Evolutionary conservation across 2,329 filamentous ascomycete genomes (phyloP), one percentile per base, ranked within the genome.

Genomic region (Fusarium dimerum): DNA sequence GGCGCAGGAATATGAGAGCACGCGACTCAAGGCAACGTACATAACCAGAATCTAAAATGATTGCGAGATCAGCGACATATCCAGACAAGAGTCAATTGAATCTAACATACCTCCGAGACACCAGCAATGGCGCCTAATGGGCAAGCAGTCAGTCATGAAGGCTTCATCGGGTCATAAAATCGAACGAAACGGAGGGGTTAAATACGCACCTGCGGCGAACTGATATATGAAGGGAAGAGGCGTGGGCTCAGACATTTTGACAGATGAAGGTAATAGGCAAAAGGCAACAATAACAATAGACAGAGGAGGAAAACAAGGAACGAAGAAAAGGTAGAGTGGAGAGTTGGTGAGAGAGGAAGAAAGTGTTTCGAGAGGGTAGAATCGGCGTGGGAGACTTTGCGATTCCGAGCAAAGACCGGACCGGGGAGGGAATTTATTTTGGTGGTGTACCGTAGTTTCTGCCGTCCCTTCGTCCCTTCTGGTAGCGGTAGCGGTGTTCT

Each of bases 221-320:
- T 96, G 92, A 85, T 97, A 97, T 65, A 85, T 75, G 76, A 97
- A 97, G 54, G 91, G 91, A 64, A 97, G 85, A 53, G 92, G 90
- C 77, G 91, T 88, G 60, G 54, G 54, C 47, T 85, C 56, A 46
- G 59, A 57, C 56, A 63, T 64, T 47, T 51, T 59, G 63, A 57
- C 51, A 45, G 47, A 40, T 48, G 49, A 54, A 54, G 17, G 40
- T 42, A 36, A 39, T 29, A 48, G 46, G 34, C 43, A 51, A 44
- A 50, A n/a, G 48, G 34, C 43, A 51, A 44, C 48, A n/a, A 46
- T 26, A 26, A 26, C 20, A 26, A 48, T 45, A 43, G 45, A 53
- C 55, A 48, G 48, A 45, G 52, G 34, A 52, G 32, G 39, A 40
- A 32, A 43, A 48, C 6, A 34, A 47, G 44, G 56, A 45, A 57